These are phyloP conservation scores for Stropharia rugosoannulata DNA, from an alignment of 768 basidiomycete genomes.

Conservation along the genomic window DNA sequence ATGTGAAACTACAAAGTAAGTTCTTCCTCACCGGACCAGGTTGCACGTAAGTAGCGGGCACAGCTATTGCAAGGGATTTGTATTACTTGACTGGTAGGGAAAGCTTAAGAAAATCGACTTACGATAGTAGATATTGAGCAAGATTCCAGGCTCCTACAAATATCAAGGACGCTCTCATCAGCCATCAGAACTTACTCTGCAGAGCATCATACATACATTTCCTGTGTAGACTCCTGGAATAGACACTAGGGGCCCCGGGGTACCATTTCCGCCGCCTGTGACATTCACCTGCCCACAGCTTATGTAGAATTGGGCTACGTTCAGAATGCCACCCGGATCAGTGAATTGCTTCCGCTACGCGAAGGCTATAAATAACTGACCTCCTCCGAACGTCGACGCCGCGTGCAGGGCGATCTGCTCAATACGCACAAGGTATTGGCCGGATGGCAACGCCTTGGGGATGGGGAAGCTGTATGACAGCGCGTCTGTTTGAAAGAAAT, in stretches of 20 bases:
- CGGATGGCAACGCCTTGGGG: conserved; percentile 35
- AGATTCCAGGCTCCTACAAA: conserved; percentile 20
- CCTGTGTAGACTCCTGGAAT: conserved; percentile 22
- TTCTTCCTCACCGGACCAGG: conserved; percentile 18
- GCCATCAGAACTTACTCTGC: neutral
- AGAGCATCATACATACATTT: conserved; percentile 5
- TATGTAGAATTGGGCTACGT: conserved; percentile 32
- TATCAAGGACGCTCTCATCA: neutral
- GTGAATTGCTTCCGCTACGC: neutral
- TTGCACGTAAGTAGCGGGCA: conserved; percentile 18
- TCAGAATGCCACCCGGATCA: neutral
- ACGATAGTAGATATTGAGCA: conserved; percentile 24
- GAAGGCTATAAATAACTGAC: conserved; percentile 17
- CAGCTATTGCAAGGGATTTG: conserved; percentile 9
- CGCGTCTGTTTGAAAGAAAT: neutral
- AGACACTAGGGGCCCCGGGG: conserved; percentile 18
- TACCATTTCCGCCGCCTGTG: conserved; percentile 33
- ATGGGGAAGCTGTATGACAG: conserved; percentile 34
- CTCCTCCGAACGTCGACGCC: conserved; percentile 38
- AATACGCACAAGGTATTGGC: conserved; percentile 41
- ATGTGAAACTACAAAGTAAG: neutral
- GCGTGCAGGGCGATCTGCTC: conserved; percentile 44
- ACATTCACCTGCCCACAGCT: conserved; percentile 40
- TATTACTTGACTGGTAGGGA: neutral
- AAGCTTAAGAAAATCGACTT: neutral